Base-by-base conservation (phyloP, 2,329 filamentous ascomycete genomes). In the Colletotrichum sp. region DNA sequence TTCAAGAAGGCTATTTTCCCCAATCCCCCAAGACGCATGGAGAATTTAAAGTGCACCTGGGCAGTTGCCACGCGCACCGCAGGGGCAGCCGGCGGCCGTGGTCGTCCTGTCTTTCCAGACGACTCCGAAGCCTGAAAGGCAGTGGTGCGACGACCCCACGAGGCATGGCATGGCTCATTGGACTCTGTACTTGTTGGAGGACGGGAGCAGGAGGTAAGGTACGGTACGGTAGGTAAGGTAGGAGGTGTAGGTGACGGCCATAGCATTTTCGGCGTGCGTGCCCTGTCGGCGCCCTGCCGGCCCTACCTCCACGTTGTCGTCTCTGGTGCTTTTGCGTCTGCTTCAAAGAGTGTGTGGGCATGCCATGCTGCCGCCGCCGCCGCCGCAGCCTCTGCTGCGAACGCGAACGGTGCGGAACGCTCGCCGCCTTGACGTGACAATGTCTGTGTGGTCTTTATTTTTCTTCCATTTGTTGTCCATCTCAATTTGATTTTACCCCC, bases 281-380 rank as follows among this genome's bases (percentile, higher is more conserved):
- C 71, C 59, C 71, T 71, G 68, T 73, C 71, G 71, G 71, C 71
- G 69, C 54, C 38, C 62, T 73, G 71, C 71, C 71, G 71, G 57
- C 47, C 43, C 55, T 73, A 63, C 62, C 68, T 67, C 62, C 57
- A 51, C 47, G 62, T 31, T 38, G 15, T 31, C 21, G 29, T 69
- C 21, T 61, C 38, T 31, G 57, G 31, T 62, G 59, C 34, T 31
- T 24, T 27, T 58, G 55, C 55, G 8, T 24, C 55, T 33, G 55
- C 55, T 38, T 51, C 43, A 51, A 21, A 51, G 43, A 51, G 43
- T 51, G 43, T 51, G 43, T 51, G 43, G 43, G 43, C 43, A 51
- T 51, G 43, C n/a, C 43, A 47, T 51, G n/a, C 18, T 51, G 43
- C 18, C 21, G 43, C 43, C 12, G n/a, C 43, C 11, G 43, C 36